These are phyloP conservation scores for Aureobasidium pullulans DNA, from an alignment of 2,329 filamentous ascomycete species.

Conservation along the genomic window DNA sequence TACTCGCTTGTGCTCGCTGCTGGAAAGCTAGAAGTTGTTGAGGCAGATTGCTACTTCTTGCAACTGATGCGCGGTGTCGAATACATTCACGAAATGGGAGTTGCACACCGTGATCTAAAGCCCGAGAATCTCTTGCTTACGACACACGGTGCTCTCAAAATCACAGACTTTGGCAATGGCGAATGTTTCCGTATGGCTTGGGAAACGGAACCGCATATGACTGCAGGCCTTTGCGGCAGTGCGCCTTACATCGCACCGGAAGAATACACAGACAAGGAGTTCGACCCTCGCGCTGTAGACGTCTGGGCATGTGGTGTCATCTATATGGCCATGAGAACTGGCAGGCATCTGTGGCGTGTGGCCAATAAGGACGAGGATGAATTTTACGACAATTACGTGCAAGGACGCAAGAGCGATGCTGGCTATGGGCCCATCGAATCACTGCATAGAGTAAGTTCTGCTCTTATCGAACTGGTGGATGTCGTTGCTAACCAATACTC, in stretches of 20 bases:
- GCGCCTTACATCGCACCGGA: conserved; percentile 97
- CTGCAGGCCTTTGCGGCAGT: conserved; percentile 89
- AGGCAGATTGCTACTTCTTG: conserved; percentile 98
- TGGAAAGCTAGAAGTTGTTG: conserved; percentile 81
- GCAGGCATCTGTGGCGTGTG: conserved; percentile 91
- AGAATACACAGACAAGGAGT: conserved; percentile 91
- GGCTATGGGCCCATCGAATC: conserved; percentile 96
- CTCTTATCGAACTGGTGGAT: neutral
- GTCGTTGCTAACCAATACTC: conserved; percentile 17
- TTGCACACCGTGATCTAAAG: conserved; percentile 93
- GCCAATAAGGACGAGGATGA: conserved; percentile 96
- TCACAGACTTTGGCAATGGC: conserved; percentile 97
- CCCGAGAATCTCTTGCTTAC: conserved; percentile 94
- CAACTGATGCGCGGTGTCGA: conserved; percentile 98
- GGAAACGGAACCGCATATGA: conserved; percentile 98
- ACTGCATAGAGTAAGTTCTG: conserved; percentile 71
- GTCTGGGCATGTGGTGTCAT: conserved; percentile 98
- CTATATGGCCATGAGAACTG: conserved; percentile 99
- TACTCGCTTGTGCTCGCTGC: conserved; percentile 89
- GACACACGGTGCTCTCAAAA: conserved; percentile 86
- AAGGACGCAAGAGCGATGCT: conserved; percentile 87
- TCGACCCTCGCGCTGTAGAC: conserved; percentile 94
- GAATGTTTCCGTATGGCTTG: conserved; percentile 99
- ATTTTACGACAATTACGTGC: conserved; percentile 90
- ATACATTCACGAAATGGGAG: conserved; percentile 99